Conservation (phyloP, 2,329 filamentous ascomycete genomes). For the Colletotrichum falcatum region DNA sequence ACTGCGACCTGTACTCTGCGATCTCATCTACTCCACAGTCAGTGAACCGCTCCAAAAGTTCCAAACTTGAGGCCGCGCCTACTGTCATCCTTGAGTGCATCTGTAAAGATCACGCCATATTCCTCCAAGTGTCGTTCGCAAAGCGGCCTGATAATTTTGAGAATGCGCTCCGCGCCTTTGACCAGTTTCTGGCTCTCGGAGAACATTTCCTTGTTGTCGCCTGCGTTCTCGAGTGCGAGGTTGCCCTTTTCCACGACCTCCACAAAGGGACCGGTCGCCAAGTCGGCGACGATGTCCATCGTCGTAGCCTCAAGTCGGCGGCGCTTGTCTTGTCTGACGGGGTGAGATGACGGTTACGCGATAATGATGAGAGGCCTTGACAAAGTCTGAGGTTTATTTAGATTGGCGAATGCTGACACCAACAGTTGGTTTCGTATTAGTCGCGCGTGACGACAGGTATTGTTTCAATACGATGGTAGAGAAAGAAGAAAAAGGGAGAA, state of each 20-base stretch:
- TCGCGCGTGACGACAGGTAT: neutral
- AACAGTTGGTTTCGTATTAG: neutral
- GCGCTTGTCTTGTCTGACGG: neutral
- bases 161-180: constrained; percentile 61
- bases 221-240: constrained; percentile 60
- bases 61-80: constrained; percentile 42
- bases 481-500: neutral
- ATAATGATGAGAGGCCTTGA: neutral
- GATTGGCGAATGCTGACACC: neutral
- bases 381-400: neutral
- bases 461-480: neutral
- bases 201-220: constrained; percentile 59
- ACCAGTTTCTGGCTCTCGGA: constrained; percentile 61
- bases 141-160: constrained; percentile 64
- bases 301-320: neutral
- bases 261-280: constrained; percentile 63
- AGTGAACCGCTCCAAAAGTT: neutral
- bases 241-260: constrained; percentile 66
- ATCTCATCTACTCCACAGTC: constrained; percentile 58
- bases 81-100: constrained; percentile 67
- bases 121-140: constrained; percentile 62
- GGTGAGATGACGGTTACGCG: neutral
- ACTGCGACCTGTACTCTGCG: constrained; percentile 58
- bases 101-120: constrained; percentile 62
- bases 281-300: constrained; percentile 57